Base-by-base conservation (phyloP, 768 basidiomycete species). In the Boletus subcaerulescens region DNA sequence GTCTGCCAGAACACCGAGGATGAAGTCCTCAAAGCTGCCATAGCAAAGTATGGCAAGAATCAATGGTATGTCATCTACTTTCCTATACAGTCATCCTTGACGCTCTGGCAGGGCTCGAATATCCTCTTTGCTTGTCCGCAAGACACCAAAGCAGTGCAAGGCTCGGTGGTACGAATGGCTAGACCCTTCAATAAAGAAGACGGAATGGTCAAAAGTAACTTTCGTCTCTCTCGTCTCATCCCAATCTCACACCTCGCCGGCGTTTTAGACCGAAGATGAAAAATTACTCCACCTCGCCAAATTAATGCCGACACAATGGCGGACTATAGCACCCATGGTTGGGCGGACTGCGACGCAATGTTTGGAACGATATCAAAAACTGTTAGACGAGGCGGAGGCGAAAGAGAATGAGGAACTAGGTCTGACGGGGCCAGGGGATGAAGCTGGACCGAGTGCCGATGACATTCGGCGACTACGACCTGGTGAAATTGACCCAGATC, bases 121-220 rank as follows among this genome's bases (percentile, higher is more conserved):
- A 69, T 97, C 94, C 12, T 98, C 96, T 32, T 79, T 99, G 31
- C 84, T 99, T 48, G 97, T 98, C 35, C 86, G 97, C 60, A 99
- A 99, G 74, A 99, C 97, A 2, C 95, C 97, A 12, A 99, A 99
- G 70, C 97, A 99, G 76, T 99, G 97, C 78, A 99, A 99, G 73
- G 93, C 93, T 2, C 89, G 93, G 39, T 98, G 96, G 96, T 98
- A 96, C 68, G 96, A 98, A 75, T 98, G 97, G 97, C 77, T 98
- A 46, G 97, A 99, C 74, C 97, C 97, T 7, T 95, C 93, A 48
- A 99, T 98, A 74, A 98, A 98, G 74, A 99, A 99, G 79, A 98
- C 96, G 17, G 97, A 98, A 72, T 99, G 97, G 97, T 97, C 95
- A 44, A 98, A 98, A 77, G 94, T 87, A 56, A 45, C 80, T 15